Percentiles rank a stretch among this genome's conserved stretches.
Conservation (phyloP, 805 yeast genomes). For the Grigorovia transvaalensis region DNA sequence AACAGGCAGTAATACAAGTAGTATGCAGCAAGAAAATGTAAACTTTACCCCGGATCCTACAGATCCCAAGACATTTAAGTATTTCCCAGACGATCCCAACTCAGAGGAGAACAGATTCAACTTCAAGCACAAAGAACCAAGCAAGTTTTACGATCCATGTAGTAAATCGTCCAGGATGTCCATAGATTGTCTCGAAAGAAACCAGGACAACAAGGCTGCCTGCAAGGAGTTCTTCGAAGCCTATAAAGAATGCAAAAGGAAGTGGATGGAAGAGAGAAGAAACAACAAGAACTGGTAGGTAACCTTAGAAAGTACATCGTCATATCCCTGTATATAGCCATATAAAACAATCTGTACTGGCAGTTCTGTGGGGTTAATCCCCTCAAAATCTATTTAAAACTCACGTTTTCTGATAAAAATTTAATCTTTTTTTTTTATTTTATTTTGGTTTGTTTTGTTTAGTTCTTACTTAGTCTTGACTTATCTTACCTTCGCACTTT, state of each 20-base stretch:
- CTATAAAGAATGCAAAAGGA: constrained; percentile 81
- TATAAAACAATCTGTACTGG: too few species aligned
- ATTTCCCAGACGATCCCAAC: constrained; percentile 78
- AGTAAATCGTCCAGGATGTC: constrained; percentile 83
- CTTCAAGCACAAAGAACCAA: constrained; percentile 66
- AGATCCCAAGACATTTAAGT: constrained; percentile 17
- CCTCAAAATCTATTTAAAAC: too few species aligned
- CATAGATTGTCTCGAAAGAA: constrained; percentile 68
- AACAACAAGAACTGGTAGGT: constrained; percentile 14
- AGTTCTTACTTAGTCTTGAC: too few species aligned
- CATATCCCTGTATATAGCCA: too few species aligned
- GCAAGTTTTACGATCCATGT: constrained; percentile 88
- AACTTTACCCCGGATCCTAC: constrained; percentile 5
- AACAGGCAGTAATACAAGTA: constrained; percentile 68
- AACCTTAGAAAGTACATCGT: too few species aligned
- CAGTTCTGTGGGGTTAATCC: too few species aligned
- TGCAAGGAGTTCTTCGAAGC: constrained; percentile 84
- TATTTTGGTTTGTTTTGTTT: too few species aligned
- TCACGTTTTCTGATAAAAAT: too few species aligned
- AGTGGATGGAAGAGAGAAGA: constrained; percentile 44
- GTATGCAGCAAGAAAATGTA: constrained; percentile 36
- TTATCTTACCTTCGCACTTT: too few species aligned
- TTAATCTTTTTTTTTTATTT: too few species aligned
- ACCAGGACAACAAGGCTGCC: constrained; percentile 56
- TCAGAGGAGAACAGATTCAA: constrained; percentile 54